Evolutionary conservation across 2,329 filamentous ascomycete species (phyloP).

Genomic region (Keithomyces neogunnii): DNA sequence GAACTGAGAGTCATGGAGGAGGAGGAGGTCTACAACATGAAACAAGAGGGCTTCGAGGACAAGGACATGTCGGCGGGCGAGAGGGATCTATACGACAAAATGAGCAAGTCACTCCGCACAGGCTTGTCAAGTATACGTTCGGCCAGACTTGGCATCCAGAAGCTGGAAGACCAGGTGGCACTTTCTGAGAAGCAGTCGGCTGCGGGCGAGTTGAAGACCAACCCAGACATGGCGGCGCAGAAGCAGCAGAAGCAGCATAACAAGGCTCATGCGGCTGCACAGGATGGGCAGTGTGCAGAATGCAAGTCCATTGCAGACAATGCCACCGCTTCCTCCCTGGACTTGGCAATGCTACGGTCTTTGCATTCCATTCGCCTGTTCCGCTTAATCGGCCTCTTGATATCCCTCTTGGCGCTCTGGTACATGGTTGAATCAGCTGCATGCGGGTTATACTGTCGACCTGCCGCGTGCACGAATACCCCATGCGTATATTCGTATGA

Average conservation of each 20-base stretch:
- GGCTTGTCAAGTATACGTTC: slow-evolving; percentile 44
- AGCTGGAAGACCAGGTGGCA: slow-evolving; percentile 44
- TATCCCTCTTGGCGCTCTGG: slow-evolving; percentile 42
- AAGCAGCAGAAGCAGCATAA: neutral
- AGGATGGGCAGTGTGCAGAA: slow-evolving; percentile 8
- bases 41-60: slow-evolving; percentile 7
- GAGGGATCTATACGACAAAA: slow-evolving; percentile 36
- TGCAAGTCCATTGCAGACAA: slow-evolving; percentile 9
- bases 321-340: slow-evolving; percentile 25
- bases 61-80: slow-evolving; percentile 28
- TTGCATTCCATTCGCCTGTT: slow-evolving; percentile 35
- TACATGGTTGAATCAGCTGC: slow-evolving; percentile 43
- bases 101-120: slow-evolving; percentile 43
- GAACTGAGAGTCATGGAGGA: slow-evolving; percentile 1
- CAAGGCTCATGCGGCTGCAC: slow-evolving; percentile 1
- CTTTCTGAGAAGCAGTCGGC: slow-evolving; percentile 23
- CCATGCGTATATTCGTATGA: slow-evolving; percentile 48
- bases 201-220: slow-evolving; percentile 3
- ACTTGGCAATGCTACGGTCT: slow-evolving; percentile 37
- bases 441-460: slow-evolving; percentile 46
- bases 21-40: slow-evolving; percentile 1
- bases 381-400: slow-evolving; percentile 39
- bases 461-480: slow-evolving; percentile 35
- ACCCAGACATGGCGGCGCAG: neutral
- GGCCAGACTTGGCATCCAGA: slow-evolving; percentile 49